Evolutionary conservation across 495 filamentous ascomycete genomes (phyloP).

Genomic region (Lasiosphaeria hispida): DNA sequence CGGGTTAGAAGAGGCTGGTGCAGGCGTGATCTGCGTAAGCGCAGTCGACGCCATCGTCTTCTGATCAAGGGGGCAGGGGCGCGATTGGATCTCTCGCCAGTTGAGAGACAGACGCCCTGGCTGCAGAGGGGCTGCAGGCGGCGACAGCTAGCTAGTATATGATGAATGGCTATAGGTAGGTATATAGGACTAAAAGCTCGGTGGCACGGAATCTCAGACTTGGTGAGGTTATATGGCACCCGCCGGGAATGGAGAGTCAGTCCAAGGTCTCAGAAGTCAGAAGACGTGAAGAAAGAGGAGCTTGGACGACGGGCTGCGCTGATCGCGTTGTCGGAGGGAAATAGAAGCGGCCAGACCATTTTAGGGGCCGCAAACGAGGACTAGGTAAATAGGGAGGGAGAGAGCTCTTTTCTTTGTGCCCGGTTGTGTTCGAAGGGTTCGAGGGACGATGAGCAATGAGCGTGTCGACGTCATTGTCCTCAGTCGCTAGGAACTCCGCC

Average conservation of each 20-base stretch:
- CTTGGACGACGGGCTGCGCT: no score
- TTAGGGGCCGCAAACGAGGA: no score
- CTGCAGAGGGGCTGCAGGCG: not conserved
- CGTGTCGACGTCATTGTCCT: conserved; percentile 20
- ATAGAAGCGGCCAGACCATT: no score
- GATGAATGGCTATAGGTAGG: not conserved
- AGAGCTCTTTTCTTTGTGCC: not conserved
- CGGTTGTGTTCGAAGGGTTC: not conserved
- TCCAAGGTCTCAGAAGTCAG: no score
- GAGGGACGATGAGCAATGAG: conserved; percentile 6
- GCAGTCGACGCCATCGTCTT: conserved; percentile 10
- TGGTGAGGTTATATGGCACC: not conserved
- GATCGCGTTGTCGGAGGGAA: no score
- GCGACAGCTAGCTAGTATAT: not conserved
- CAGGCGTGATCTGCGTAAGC: conserved; percentile 12
- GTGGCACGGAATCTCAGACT: not conserved
- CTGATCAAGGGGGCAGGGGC: not conserved
- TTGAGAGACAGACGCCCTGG: not conserved
- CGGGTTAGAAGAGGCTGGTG: not conserved
- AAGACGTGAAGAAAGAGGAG: no score
- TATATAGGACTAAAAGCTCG: not conserved
- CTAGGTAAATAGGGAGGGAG: no score
- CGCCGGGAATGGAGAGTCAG: not conserved
- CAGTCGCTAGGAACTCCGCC: conserved; percentile 6
- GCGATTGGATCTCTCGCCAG: not conserved